Evolutionary conservation across 2,329 filamentous ascomycete genomes (phyloP).

Genomic region (Aspergillus brasiliensis): DNA sequence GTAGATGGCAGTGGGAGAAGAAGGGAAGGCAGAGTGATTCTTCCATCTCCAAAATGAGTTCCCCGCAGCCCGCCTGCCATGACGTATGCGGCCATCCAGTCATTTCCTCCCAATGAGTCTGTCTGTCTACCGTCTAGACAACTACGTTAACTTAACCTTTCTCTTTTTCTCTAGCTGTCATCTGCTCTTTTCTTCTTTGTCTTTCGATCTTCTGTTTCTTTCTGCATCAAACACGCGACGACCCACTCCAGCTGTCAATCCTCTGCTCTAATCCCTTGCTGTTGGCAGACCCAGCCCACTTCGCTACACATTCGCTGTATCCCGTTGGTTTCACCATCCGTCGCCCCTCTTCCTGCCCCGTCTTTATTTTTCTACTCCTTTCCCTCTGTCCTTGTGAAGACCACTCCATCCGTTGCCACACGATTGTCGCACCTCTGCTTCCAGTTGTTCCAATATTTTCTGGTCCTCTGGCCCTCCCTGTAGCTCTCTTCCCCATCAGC

Average conservation of each 20-base stretch:
- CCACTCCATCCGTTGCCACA: neutral
- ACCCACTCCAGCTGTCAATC: neutral
- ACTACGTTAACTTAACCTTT: too few relatives aligned
- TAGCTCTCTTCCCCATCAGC: neutral
- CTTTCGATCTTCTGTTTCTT: neutral
- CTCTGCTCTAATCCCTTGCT: neutral
- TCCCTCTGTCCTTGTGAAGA: neutral
- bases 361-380: slow-evolving; percentile 5
- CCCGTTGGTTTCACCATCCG: slow-evolving; percentile 5
- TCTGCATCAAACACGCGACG: neutral
- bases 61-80: slow-evolving; percentile 4
- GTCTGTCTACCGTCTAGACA: too few relatives aligned
- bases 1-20: too few relatives aligned
- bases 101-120: too few relatives aligned
- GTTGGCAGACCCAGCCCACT: neutral
- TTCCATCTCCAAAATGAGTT: neutral
- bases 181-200: neutral
- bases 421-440: slow-evolving; percentile 8
- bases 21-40: too few relatives aligned
- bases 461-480: neutral
- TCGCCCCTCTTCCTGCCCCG: neutral
- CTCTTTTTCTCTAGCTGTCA: neutral
- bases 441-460: slow-evolving; percentile 3
- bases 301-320: neutral
- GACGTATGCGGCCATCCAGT: slow-evolving; percentile 8